Evolutionary conservation across 768 basidiomycete genomes (phyloP).

Genomic region (Pisolithus sp.): DNA sequence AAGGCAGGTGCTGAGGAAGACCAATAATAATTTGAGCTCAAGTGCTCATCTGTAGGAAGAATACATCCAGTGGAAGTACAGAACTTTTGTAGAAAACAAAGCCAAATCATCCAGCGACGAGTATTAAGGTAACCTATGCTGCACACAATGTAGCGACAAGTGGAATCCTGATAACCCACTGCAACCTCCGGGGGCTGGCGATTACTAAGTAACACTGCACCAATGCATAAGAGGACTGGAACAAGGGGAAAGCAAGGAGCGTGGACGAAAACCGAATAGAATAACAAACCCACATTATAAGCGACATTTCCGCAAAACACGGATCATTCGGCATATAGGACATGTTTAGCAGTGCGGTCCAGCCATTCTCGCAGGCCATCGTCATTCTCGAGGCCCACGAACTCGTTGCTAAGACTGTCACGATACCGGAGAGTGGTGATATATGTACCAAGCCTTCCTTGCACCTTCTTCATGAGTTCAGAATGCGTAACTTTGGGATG

Average conservation of each 20-base stretch:
- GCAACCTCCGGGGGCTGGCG: neutral
- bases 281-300: constrained; percentile 26
- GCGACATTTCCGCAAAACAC: constrained; percentile 7
- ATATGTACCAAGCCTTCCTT: constrained; percentile 75
- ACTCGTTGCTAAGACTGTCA: constrained; percentile 58
- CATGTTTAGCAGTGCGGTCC: constrained; percentile 72
- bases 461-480: constrained; percentile 89
- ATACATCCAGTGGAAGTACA: neutral
- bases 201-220: neutral
- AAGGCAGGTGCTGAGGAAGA: neutral
- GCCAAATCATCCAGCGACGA: neutral
- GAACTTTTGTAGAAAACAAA: neutral
- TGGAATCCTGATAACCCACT: neutral
- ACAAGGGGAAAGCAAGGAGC: neutral
- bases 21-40: no score
- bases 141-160: neutral
- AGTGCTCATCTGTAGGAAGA: neutral
- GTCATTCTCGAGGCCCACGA: constrained; percentile 59
- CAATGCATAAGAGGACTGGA: neutral
- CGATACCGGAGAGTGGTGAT: constrained; percentile 68
- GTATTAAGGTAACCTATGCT: neutral
- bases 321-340: constrained; percentile 68
- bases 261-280: constrained; percentile 17
- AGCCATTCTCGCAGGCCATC: constrained; percentile 67
- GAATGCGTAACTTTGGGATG: constrained; percentile 83